Base-by-base conservation (phyloP, 2,329 filamentous ascomycete genomes). In the Coniella lustricola region DNA sequence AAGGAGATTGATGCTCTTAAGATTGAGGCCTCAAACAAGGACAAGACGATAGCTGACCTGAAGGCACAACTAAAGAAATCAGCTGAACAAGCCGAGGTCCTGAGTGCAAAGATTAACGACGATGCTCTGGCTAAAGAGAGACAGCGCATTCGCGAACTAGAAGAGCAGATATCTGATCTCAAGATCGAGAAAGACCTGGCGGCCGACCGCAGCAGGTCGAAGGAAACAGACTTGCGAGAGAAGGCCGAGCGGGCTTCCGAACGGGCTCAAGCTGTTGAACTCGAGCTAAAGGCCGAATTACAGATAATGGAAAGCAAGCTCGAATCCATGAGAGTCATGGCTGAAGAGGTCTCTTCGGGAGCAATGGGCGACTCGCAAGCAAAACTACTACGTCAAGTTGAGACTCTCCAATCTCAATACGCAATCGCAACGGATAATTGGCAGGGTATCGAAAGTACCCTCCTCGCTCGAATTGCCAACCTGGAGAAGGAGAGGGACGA, bases 321-420 rank as follows among this genome's bases (percentile, higher is more conserved):
- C 48, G 93, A 98, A 67, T 81, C 86, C 8, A 82, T 96, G 68
- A 84, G 93, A 48, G 79, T 83, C 16, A 80, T 86, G 29, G 89
- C 88, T 1, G 93, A 98, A 67, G 93, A 98, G 65, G 88, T 82
- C 1, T 90, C 90, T 1, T 91, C 90, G 3, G 86, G 87, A 14
- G 81, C 81, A 13, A 82, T 82, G 5, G 87, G 90, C 13, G 88
- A 95, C 61, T 81, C 86, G 0, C 90, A 95, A 59, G 87, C 87
- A 37, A 97, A 96, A 64, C 74, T 97, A 35, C 73, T 97, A 37
- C 82, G 93, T 35, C 94, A 98, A 66, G 86, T 98, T 46, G 93
- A 98, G 69, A 96, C 88, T 1, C 70, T 98, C 33, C 93, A 98
- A 66, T 93, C 87, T 7, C 94, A 98, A 64, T 95, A 98, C 66